These are phyloP conservation scores for Gastrodia elata DNA, from an alignment of 106 monocot species.

Conservation along the genomic window DNA sequence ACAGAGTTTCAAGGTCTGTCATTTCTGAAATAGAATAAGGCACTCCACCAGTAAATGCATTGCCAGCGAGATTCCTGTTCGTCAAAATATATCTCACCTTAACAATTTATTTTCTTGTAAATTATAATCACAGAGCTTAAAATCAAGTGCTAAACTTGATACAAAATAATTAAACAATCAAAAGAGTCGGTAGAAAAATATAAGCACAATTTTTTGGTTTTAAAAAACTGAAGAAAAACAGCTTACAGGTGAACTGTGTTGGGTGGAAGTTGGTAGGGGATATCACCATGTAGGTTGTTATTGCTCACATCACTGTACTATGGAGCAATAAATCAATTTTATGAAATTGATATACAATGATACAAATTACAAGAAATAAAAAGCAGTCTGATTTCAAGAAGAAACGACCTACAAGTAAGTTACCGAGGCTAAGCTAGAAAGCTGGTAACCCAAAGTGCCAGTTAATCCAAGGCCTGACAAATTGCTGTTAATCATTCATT, in stretches of 20 bases:
- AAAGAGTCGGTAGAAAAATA: not conserved
- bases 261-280: conserved; percentile 97
- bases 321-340: conserved; percentile 35
- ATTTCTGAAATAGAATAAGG: conserved; percentile 97
- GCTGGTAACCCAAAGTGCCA: conserved; percentile 87
- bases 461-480: conserved; percentile 69
- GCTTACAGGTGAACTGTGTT: conserved; percentile 71
- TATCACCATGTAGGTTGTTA: conserved; percentile 84
- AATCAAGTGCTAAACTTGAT: not conserved
- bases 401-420: conserved; percentile 68
- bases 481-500: conserved; percentile 32
- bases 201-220: not conserved
- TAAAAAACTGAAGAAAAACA: not conserved
- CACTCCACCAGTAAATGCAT: conserved; percentile 74
- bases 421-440: conserved; percentile 86
- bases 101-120: not conserved
- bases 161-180: not conserved
- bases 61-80: conserved; percentile 73
- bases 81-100: not conserved
- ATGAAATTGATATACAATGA: conserved; percentile 28
- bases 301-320: conserved; percentile 96
- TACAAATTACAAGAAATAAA: conserved; percentile 10
- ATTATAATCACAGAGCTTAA: not conserved
- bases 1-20: conserved; percentile 76
- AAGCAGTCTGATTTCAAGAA: conserved; percentile 4